phyloP scores from a whole-genome alignment of 2,329 filamentous ascomycete species.

The Fusarium aywerte region DNA sequence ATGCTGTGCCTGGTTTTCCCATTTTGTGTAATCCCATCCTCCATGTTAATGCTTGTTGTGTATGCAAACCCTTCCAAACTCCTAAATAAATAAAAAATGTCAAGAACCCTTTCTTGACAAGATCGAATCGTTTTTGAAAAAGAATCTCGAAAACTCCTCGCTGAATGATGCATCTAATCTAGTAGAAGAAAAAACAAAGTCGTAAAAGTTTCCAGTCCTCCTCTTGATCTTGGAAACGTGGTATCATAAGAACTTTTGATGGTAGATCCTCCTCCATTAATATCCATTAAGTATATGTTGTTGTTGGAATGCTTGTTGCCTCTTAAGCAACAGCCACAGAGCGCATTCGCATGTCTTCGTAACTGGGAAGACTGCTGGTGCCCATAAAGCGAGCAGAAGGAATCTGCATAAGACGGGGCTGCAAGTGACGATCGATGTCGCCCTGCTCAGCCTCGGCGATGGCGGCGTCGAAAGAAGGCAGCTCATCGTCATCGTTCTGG shows the following conservation, averaged over 20 bases:
- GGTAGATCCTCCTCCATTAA: constrained; percentile 35
- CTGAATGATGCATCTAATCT: constrained; percentile 34
- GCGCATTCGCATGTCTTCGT: constrained; percentile 50
- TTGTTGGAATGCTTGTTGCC: not conserved
- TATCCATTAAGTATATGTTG: constrained; percentile 29
- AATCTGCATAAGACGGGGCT: constrained; percentile 54
- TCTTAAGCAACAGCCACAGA: constrained; percentile 44
- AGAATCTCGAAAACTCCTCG: constrained; percentile 42
- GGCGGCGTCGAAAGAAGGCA: constrained; percentile 63
- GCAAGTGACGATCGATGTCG: constrained; percentile 57
- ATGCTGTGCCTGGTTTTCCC: constrained; percentile 14
- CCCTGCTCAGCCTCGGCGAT: constrained; percentile 56
- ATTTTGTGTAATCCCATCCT: constrained; percentile 26
- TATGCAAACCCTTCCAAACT: constrained; percentile 19
- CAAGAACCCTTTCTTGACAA: constrained; percentile 18
- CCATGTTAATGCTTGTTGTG: constrained; percentile 5
- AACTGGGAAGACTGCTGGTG: constrained; percentile 54
- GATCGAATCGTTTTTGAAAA: constrained; percentile 21
- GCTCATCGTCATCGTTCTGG: constrained; percentile 48
- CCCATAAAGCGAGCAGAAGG: constrained; percentile 50
- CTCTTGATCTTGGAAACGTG: constrained; percentile 25
- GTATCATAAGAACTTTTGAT: constrained; percentile 32
- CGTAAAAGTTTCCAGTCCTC: constrained; percentile 30
- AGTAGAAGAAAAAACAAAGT: constrained; percentile 20
- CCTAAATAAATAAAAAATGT: constrained; percentile 2